These are phyloP conservation scores for Blastocystis sp. DNA, from an alignment of 352 stramenopile genomes.

Conservation along the genomic window DNA sequence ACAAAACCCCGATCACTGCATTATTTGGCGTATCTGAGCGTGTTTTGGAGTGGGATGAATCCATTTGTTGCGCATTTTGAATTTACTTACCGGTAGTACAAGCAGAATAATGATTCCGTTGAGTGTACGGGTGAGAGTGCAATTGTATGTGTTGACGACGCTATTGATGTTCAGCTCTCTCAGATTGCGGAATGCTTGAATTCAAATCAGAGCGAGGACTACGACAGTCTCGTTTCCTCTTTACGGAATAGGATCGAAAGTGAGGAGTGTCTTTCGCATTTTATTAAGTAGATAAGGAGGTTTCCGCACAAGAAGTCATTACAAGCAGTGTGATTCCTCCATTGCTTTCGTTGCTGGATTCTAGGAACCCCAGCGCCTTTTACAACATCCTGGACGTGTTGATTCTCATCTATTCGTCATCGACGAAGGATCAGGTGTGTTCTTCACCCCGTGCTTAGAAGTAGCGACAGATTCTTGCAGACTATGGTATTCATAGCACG, in stretches of 20 bases:
- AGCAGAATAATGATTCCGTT: not conserved
- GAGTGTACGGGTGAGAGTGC: not conserved
- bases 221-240: too few species aligned
- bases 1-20: not conserved
- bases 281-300: constrained; percentile 21
- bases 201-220: too few species aligned
- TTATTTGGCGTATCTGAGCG: too few species aligned
- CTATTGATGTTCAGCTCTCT: not conserved
- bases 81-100: not conserved
- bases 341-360: not conserved
- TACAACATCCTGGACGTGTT: constrained; percentile 11
- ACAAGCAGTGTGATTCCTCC: not conserved
- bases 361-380: not conserved
- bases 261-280: not conserved
- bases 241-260: not conserved
- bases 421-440: constrained; percentile 16
- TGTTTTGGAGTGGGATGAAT: not conserved
- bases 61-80: not conserved
- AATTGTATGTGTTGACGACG: not conserved
- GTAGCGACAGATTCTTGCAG: constrained; percentile 29
- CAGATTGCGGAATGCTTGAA: too few species aligned
- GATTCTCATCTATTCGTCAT: not conserved
- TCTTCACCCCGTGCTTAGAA: not conserved
- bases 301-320: constrained; percentile 26
- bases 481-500: constrained; percentile 27